Evolutionary conservation across 73 alveolate species (phyloP), one percentile per base, ranked within the genome.

Genomic region (Loxodes magnus): DNA sequence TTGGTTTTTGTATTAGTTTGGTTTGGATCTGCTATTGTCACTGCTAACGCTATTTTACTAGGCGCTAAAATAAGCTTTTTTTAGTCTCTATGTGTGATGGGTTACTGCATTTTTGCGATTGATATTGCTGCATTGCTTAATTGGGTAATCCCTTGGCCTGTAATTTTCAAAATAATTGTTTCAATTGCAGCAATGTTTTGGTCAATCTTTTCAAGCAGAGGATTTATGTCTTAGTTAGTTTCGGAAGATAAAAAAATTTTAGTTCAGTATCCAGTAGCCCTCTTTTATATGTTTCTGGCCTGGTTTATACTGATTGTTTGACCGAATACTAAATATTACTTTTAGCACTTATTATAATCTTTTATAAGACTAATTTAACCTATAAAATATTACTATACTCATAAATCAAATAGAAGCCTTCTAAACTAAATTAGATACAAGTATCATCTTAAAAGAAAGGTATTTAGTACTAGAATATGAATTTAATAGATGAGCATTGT

Each of bases 21-120:
- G 97, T 72, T 88, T 5, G 99, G 99, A 2, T 83, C 94, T 42
- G 86, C 88, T 2, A 77, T 93, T 28, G 85, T 93, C 17, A 82
- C 93, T 55, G 33, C 89, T 3, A 93, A 93, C 67, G 96, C 92
- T 10, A 73, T 81, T 65, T 73, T 93, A 35, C 87, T 93, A 27
- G 97, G 96, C 17, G 93, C 94, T 17, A 73, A 77, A 27, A 79
- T 90, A 35, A 79, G 91, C 27, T 69, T 93, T 66, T 89, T 93
- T 67, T 84, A 82, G 36, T 60, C 84, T 50, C 84, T 88, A 17
- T 93, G 99, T 62, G 76, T 93, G 37, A 77, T 93, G 3, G 99
- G 99, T 9, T 93, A 93, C 75, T 88, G 98, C 59, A 50, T 93
- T 20, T 93, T 93, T 71, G 97, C 99, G 27, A 63, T 93, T 30